phyloP scores from a whole-genome alignment of 208 protist species.

The Wallacemonas sp. region DNA sequence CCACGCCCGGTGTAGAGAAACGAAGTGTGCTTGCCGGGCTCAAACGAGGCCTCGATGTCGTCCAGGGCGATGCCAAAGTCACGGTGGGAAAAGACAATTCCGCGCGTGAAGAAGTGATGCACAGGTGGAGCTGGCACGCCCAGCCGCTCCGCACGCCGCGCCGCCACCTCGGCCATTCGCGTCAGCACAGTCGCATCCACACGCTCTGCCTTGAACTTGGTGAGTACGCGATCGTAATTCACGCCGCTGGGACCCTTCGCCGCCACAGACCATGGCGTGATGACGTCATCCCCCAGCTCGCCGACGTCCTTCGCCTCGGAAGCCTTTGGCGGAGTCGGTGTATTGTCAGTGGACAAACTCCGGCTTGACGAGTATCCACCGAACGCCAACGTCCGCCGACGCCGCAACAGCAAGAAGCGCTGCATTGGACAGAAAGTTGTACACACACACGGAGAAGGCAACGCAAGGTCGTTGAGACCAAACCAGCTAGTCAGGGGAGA shows the following conservation, averaged over 20 bases:
- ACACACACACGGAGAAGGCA: no score
- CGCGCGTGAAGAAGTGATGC: constrained; percentile 94
- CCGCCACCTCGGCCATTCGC: constrained; percentile 31
- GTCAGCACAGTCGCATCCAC: constrained; percentile 42
- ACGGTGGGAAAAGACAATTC: constrained; percentile 97
- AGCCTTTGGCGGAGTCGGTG: no score
- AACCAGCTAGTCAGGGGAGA: no score
- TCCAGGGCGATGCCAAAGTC: constrained; percentile 95
- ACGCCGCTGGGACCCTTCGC: constrained; percentile 75
- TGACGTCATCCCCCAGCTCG: constrained; percentile 29
- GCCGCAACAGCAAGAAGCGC: no score
- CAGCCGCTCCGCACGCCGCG: constrained; percentile 7
- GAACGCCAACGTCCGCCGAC: no score
- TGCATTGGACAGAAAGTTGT: no score
- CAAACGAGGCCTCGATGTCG: constrained; percentile 64
- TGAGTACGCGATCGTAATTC: constrained; percentile 82
- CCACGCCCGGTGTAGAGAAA: constrained; percentile 99
- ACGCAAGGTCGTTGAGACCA: no score
- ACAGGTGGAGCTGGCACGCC: constrained; percentile 11
- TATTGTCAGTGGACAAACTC: neutral
- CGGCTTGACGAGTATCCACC: no score
- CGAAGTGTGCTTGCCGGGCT: constrained; percentile 74
- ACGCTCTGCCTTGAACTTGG: constrained; percentile 72
- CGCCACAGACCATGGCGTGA: constrained; percentile 79
- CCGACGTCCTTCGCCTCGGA: neutral